Evolutionary conservation across 2,329 filamentous ascomycete genomes (phyloP).

Genomic region (Verticillium dahliae): DNA sequence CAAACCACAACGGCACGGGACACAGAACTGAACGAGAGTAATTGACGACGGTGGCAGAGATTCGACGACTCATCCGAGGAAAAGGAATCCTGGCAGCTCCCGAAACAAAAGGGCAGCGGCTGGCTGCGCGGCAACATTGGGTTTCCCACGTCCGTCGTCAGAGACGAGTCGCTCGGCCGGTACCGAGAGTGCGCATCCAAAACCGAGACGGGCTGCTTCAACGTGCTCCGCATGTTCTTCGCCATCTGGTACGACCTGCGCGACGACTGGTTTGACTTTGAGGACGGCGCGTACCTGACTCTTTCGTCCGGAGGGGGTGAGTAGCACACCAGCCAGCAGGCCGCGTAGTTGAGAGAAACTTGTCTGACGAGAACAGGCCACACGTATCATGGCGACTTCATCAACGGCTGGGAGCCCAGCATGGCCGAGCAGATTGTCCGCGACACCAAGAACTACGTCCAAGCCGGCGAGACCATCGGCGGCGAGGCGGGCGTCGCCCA

Average conservation of each 20-base stretch:
- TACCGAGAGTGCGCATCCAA: background rate
- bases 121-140: constrained; percentile 1
- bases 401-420: constrained; percentile 1
- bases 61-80: constrained; percentile 1
- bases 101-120: background rate
- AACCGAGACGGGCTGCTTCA: constrained; percentile 1
- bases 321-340: background rate
- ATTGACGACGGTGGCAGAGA: background rate
- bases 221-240: constrained; percentile 1
- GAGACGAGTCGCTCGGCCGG: background rate
- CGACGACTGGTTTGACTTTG: constrained; percentile 1
- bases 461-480: background rate
- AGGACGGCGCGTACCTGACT: constrained; percentile 1
- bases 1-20: too few species aligned
- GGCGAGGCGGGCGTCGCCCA: background rate
- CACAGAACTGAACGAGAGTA: too few species aligned
- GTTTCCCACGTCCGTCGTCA: constrained; percentile 1
- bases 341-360: too few species aligned
- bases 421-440: background rate
- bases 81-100: constrained; percentile 1
- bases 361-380: background rate
- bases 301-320: constrained; percentile 1
- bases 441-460: background rate
- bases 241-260: constrained; percentile 2
- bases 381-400: constrained; percentile 2